Conservation (phyloP, 2,329 filamentous ascomycete species). For the Colletotrichum gigasporum region DNA sequence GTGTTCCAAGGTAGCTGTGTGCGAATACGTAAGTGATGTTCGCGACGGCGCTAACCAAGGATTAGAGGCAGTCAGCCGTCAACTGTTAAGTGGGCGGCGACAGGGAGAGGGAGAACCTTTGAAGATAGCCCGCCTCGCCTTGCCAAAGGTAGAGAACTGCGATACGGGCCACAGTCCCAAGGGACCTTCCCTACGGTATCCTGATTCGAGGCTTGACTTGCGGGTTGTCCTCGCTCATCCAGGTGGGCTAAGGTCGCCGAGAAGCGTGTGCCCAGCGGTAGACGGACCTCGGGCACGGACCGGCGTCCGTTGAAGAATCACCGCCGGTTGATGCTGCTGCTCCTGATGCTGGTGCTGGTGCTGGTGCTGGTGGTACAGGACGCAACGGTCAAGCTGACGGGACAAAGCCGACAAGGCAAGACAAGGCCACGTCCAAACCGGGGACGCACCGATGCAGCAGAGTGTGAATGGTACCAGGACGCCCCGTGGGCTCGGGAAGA, state of each 20-base stretch:
- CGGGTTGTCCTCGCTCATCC: background rate
- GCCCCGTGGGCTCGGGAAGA: constrained; percentile 31
- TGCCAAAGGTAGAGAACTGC: background rate
- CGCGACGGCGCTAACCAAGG: constrained; percentile 4
- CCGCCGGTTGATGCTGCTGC: no score
- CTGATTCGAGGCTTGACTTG: background rate
- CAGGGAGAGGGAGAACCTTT: background rate
- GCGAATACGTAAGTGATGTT: constrained; percentile 26
- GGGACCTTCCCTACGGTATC: background rate
- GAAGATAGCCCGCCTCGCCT: no score
- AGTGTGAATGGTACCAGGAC: constrained; percentile 17
- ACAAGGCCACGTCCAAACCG: constrained; percentile 7
- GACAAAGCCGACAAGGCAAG: constrained; percentile 6
- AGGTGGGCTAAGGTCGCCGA: background rate
- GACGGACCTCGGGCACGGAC: background rate
- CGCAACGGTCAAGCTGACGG: background rate
- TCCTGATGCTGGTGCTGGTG: no score
- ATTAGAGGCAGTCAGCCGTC: constrained; percentile 6
- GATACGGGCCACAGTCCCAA: background rate
- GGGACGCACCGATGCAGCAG: constrained; percentile 18
- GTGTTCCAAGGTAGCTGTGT: constrained; percentile 25
- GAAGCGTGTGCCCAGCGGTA: background rate
- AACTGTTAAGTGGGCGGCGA: background rate
- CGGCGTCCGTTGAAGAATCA: no score
- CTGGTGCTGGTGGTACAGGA: no score